Conservation (phyloP, 441 rosid species). For the Eruca vesicaria region DNA sequence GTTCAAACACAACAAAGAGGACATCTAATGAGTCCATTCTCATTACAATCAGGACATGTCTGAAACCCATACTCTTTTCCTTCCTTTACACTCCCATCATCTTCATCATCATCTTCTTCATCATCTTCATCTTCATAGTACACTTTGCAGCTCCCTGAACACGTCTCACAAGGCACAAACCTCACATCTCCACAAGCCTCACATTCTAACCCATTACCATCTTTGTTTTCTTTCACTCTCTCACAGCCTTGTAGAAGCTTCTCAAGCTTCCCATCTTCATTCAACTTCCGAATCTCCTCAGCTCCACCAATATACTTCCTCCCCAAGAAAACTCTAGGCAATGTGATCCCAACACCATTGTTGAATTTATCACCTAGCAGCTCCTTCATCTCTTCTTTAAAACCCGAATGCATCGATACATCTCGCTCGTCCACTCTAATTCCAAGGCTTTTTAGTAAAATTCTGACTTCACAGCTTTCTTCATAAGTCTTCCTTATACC, state of each 20-base stretch:
- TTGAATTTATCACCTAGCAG: constrained; percentile 46
- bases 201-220: constrained; percentile 41
- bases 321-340: constrained; percentile 81
- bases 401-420: constrained; percentile 83
- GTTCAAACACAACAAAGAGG: constrained; percentile 56
- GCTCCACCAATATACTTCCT: constrained; percentile 75
- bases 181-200: constrained; percentile 90
- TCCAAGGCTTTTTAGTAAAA: constrained; percentile 57
- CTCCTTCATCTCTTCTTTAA: constrained; percentile 70
- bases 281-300: constrained; percentile 69
- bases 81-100: not conserved
- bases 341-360: constrained; percentile 36
- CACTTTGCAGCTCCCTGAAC: constrained; percentile 89
- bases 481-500: no score
- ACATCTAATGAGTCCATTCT: constrained; percentile 86
- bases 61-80: constrained; percentile 67
- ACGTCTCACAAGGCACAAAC: constrained; percentile 86
- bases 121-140: constrained; percentile 39
- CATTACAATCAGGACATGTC: constrained; percentile 89
- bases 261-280: constrained; percentile 82
- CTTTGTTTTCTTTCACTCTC: constrained; percentile 26
- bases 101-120: constrained; percentile 23
- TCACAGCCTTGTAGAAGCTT: constrained; percentile 56
- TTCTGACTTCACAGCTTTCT: constrained; percentile 62
- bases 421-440: constrained; percentile 76